phyloP scores from a whole-genome alignment of 345 rosid genomes.

The Combretum micranthum region DNA sequence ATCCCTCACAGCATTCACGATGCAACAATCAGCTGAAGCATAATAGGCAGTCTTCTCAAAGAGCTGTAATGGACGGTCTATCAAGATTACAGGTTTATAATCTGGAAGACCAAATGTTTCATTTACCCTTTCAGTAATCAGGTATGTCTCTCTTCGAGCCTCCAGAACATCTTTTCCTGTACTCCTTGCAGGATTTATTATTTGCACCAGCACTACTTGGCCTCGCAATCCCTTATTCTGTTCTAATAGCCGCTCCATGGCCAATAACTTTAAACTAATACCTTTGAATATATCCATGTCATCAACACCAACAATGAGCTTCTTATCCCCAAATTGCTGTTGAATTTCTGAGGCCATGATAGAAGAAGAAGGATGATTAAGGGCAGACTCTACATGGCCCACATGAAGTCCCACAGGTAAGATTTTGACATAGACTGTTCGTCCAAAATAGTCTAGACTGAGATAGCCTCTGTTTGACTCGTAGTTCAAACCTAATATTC shows the following conservation, averaged over 20 bases:
- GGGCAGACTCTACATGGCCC: conserved; percentile 29
- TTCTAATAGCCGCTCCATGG: conserved; percentile 32
- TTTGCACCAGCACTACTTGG: conserved; percentile 33
- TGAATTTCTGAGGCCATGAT: conserved; percentile 27
- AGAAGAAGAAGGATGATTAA: conserved; percentile 26
- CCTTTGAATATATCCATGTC: conserved; percentile 49
- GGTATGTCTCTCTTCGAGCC: conserved; percentile 20
- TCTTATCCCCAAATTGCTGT: conserved; percentile 26
- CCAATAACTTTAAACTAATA: conserved; percentile 32
- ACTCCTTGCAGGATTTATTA: conserved; percentile 40
- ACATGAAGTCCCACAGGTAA: conserved; percentile 35
- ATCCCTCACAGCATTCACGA: conserved; percentile 41
- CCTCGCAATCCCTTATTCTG: conserved; percentile 24
- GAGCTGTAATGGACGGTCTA: conserved; percentile 22
- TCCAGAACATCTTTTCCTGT: conserved; percentile 34
- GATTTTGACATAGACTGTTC: conserved; percentile 33
- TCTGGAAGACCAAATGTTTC: conserved; percentile 19
- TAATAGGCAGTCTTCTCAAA: conserved; percentile 41
- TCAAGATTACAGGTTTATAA: conserved; percentile 35
- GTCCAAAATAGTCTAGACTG: conserved; percentile 38
- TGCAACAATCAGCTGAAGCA: conserved; percentile 36
- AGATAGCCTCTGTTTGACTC: conserved; percentile 43
- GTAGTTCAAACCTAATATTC: conserved; percentile 37
- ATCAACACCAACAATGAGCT: conserved; percentile 33
- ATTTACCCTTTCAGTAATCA: conserved; percentile 24